Evolutionary conservation across 2,329 filamentous ascomycete genomes (phyloP), one percentile per base, ranked within the genome.

Genomic region (Curvularia lunata): DNA sequence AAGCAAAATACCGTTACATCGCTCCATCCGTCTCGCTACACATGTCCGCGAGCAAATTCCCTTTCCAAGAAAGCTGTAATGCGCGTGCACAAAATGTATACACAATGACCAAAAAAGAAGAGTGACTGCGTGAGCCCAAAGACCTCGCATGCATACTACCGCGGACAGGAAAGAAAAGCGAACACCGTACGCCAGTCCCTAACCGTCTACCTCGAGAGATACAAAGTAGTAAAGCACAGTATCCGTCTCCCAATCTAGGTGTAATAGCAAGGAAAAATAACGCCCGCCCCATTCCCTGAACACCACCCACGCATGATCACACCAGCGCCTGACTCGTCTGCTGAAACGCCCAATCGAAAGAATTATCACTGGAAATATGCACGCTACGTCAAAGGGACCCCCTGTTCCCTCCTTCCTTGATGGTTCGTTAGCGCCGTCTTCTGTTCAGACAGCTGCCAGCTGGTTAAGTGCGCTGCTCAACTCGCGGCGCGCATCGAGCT

Each of bases 401-500:
- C 21, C 40, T 9, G 12, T 16, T 1, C 21, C 21, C 21, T 16
- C 10, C 13, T 25, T 41, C 18, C 12, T 16, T 19, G 12, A 25
- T 18, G 34, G 34, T 16, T 8, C 8, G 7, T n/a, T 16, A 9
- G 34, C 34, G 21, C 23, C 40, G 2, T 19, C 12, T n/a, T 42
- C 21, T 25, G 40, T 21, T 42, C 23, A 56, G 27, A 56, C 68
- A 49, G 73, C 62, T 65, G 75, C 71, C 37, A 79, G 71, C 10
- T 73, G 66, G 47, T 72, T 76, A 34, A 81, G 68, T 25, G 77
- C 76, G 28, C 65, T 66, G 5, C 74, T 79, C 48, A 83, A 63
- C 19, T 72, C 72, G 42, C 77, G 76, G 23, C 81, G 75, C 1
- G 79, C 78, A 45, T 76, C 75, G 19, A 80, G 62, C 60, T 83